Evolutionary conservation across 352 stramenopile genomes (phyloP), one percentile per base, ranked within the genome.

Genomic region (Saprolegnia parasitica): DNA sequence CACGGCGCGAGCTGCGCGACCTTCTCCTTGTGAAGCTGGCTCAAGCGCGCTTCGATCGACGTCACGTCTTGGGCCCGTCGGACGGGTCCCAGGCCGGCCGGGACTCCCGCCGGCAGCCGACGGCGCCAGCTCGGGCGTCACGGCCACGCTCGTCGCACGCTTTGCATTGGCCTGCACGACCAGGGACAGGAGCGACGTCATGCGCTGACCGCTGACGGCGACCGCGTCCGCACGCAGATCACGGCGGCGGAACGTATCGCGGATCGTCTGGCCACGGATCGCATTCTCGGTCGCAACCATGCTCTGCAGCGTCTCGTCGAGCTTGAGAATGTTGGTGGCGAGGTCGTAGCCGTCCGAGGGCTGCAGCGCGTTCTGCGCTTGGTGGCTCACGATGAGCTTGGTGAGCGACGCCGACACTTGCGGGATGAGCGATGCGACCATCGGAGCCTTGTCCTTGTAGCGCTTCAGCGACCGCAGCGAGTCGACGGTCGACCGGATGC

Each of bases 191-290:
- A 67, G 21, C 39, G 40, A 55, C 21, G 21, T 42, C 58, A 67
- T n/a, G 20, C 54, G 52, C 40, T 67, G 49, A 4, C 35, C 40
- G 42, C 58, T 67, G 13, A 67, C n/a, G 23, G 32, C 46, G 24
- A 93, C 58, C 11, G 83, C 79, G 26, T 93, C 86, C 52, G 81
- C 90, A 16, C 86, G 81, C 35, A 94, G 75, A 60, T 94, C 86
- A 1, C 86, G 78, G 20, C 86, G 77, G 71, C 87, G 77, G 71
- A 94, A 94, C 35, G 83, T 88, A 26, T 92, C 82, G 1, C 84
- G 86, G 35, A 94, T 94, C 0, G 77, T 82, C 62, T 90, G 80
- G 1, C 84, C 86, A 8, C 83, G 77, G 9, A 92, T 78, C 20
- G 74, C 78, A 11, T 82, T 76, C 73, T 91, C 84, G 29, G 77